Percentiles rank a stretch among this genome's conserved stretches.
Evolutionary conservation across 345 rosid genomes (phyloP).

Genomic region (Brassica incana): DNA sequence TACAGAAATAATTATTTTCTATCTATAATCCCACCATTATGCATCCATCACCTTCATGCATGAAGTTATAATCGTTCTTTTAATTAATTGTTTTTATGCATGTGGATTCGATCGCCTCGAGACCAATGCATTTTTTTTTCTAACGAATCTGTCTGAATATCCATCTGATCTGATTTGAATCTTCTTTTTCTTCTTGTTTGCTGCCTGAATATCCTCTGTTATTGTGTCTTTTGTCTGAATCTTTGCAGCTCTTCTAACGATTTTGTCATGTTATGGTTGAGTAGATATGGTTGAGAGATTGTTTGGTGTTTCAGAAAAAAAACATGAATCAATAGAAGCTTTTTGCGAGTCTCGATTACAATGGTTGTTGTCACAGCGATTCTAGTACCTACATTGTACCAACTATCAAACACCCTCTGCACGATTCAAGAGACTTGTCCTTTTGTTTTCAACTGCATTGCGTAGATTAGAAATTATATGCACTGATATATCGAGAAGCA

Average conservation of each 20-base stretch:
- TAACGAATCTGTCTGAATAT: not conserved
- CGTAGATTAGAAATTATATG: not conserved
- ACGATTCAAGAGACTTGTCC: not conserved
- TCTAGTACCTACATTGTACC: not conserved
- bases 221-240: conserved; percentile 10
- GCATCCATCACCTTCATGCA: too few species aligned
- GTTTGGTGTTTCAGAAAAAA: not conserved
- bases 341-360: not conserved
- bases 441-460: not conserved
- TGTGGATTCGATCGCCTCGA: conserved; percentile 5
- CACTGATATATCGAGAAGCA: not conserved
- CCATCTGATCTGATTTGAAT: not conserved
- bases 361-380: not conserved
- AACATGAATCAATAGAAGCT: not conserved
- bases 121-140: not conserved
- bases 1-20: too few species aligned
- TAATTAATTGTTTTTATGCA: not conserved
- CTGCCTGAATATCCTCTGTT: conserved; percentile 16
- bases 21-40: too few species aligned
- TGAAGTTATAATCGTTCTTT: conserved; percentile 1
- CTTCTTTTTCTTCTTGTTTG: not conserved
- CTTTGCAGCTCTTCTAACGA: not conserved
- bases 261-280: conserved; percentile 1
- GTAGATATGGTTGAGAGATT: not conserved
- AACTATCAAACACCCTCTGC: not conserved